phyloP scores from a whole-genome alignment of 306 rosid species.

The Quercus alba region DNA sequence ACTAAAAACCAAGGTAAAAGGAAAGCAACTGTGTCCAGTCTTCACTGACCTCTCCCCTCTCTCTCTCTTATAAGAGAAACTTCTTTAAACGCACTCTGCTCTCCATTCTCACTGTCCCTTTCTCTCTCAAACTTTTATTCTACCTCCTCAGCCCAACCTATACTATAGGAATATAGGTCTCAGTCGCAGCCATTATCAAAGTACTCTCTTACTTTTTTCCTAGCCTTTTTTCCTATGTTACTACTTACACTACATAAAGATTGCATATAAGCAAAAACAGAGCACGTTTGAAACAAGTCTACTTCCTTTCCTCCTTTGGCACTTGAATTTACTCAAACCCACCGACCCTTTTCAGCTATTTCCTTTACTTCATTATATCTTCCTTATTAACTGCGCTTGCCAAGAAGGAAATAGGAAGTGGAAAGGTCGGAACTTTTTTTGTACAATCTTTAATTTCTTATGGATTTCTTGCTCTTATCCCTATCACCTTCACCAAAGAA shows the following conservation, averaged over 20 bases:
- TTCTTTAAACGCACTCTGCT: not conserved
- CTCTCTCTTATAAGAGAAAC: too few relatives aligned
- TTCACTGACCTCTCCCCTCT: too few relatives aligned
- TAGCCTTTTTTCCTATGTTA: not conserved
- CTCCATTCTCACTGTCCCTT: not conserved
- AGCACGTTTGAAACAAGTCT: not conserved
- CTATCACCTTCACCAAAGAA: too few relatives aligned
- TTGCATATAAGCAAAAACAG: not conserved
- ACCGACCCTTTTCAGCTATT: not conserved
- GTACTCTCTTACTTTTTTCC: not conserved
- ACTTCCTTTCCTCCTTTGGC: not conserved
- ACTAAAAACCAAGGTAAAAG: too few relatives aligned
- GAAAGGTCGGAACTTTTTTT: not conserved
- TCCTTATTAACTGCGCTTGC: not conserved
- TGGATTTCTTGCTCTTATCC: not conserved
- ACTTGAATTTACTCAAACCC: not conserved
- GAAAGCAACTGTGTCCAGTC: too few relatives aligned
- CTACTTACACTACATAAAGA: not conserved
- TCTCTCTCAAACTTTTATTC: not conserved
- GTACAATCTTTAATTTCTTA: not conserved
- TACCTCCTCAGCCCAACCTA: slow-evolving; percentile 1
- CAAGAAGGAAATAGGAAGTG: not conserved
- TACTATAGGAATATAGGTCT: too few relatives aligned
- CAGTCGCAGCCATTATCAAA: slow-evolving; percentile 5
- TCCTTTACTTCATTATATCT: not conserved